Conservation (phyloP, 768 basidiomycete species). For the Agrocybe pediades region DNA sequence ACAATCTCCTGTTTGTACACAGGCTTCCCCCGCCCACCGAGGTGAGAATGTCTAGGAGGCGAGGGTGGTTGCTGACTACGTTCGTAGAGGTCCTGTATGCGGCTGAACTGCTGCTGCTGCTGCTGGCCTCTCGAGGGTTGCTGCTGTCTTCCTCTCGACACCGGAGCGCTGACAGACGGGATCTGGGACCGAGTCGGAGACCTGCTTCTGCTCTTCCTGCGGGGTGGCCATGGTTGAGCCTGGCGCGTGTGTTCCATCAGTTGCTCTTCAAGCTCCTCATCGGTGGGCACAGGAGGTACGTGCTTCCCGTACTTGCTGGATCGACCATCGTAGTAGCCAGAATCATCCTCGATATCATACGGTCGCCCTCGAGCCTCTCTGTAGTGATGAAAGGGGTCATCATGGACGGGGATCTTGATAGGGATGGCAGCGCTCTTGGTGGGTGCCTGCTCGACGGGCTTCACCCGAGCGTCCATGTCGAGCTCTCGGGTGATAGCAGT, state of each 20-base stretch:
- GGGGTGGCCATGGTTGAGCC: conserved; percentile 25
- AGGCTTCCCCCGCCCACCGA: conserved; percentile 16
- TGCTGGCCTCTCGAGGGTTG: conserved; percentile 29
- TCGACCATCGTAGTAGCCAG: conserved; percentile 1
- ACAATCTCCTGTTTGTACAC: conserved; percentile 61
- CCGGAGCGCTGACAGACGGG: conserved; percentile 5
- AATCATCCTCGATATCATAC: background rate
- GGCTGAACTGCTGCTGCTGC: conserved; percentile 30
- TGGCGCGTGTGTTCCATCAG: conserved; percentile 23
- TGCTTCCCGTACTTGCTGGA: conserved; percentile 23
- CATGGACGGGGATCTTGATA: conserved; percentile 33
- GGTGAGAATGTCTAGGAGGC: conserved; percentile 9
- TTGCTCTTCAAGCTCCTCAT: background rate
- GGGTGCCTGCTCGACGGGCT: no score
- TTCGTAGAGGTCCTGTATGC: conserved; percentile 50
- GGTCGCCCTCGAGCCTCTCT: conserved; percentile 17
- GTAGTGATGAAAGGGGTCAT: conserved; percentile 25
- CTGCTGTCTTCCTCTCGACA: conserved; percentile 17
- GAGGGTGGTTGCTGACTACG: conserved; percentile 23
- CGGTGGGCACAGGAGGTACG: conserved; percentile 24
- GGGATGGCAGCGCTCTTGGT: conserved; percentile 40
- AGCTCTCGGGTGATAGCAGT: background rate
- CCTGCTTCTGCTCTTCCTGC: background rate
- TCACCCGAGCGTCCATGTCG: conserved; percentile 11
- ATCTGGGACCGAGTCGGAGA: conserved; percentile 1